Percentiles rank a stretch among this genome's conserved stretches.
phyloP scores from a whole-genome alignment of 495 filamentous ascomycete species.

The Aspergillus saccharolyticus region DNA sequence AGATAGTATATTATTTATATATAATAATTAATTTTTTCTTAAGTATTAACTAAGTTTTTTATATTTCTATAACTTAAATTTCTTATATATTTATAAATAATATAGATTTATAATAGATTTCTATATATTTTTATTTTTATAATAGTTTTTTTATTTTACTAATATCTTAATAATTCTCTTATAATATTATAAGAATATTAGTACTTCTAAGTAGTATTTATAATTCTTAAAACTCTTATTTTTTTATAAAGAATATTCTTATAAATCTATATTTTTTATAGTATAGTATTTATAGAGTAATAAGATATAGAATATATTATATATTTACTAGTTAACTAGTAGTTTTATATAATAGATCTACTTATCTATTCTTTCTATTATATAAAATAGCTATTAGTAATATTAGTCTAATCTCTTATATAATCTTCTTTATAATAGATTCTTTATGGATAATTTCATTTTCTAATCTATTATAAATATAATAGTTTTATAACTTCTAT shows the following conservation, averaged over 20 bases:
- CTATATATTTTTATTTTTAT: background rate
- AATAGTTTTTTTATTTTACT: background rate
- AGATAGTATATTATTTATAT: background rate
- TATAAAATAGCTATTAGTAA: background rate
- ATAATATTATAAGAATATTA: background rate
- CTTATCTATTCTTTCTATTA: background rate
- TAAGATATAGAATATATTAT: background rate
- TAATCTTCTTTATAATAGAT: background rate
- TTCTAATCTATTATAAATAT: background rate
- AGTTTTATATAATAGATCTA: background rate
- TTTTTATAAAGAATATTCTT: background rate
- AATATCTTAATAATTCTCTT: background rate
- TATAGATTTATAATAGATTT: background rate
- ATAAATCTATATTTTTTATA: background rate
- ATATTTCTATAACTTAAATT: background rate
- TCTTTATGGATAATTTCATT: background rate
- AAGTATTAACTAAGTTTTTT: background rate
- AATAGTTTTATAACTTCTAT: background rate
- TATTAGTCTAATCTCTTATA: background rate
- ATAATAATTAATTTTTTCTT: background rate
- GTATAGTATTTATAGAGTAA: background rate
- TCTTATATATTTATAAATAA: background rate
- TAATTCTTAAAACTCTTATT: background rate
- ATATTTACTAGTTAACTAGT: background rate
- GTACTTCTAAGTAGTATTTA: background rate